Conservation (phyloP, 805 yeast genomes). For the Pichia nanzhaoensis region DNA sequence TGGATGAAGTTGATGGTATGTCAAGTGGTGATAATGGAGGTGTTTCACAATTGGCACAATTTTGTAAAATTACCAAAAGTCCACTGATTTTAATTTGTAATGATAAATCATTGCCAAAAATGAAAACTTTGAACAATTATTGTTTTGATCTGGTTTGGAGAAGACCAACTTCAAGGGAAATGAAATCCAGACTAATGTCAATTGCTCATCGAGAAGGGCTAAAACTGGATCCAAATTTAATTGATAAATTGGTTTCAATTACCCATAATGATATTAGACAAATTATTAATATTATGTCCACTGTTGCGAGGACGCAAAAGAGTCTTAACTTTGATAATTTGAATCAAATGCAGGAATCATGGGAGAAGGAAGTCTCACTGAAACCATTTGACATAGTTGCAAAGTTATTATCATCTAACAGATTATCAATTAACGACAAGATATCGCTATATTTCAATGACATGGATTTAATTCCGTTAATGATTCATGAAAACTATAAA, state of each 20-base stretch:
- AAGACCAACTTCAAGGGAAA: slow-evolving; percentile 78
- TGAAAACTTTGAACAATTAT: slow-evolving; percentile 89
- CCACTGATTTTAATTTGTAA: slow-evolving; percentile 93
- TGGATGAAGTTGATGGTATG: slow-evolving; percentile 99
- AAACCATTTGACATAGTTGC: slow-evolving; percentile 89
- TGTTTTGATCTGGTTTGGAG: slow-evolving; percentile 78
- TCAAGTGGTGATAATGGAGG: slow-evolving; percentile 99
- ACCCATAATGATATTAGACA: slow-evolving; percentile 92
- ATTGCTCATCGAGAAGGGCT: slow-evolving; percentile 83
- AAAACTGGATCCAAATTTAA: slow-evolving; percentile 68
- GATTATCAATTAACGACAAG: slow-evolving; percentile 66
- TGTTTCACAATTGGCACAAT: slow-evolving; percentile 85
- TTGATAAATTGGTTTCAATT: slow-evolving; percentile 77
- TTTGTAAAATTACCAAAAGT: slow-evolving; percentile 76
- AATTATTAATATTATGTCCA: slow-evolving; percentile 81
- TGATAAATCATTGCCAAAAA: slow-evolving; percentile 85
- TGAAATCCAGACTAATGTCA: slow-evolving; percentile 80
- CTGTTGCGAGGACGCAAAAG: slow-evolving; percentile 70
- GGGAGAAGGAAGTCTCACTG: slow-evolving; percentile 87
- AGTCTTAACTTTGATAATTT: slow-evolving; percentile 57
- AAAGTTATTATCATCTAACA: slow-evolving; percentile 53
- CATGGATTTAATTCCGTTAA: slow-evolving; percentile 87
- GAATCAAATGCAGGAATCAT: slow-evolving; percentile 53
- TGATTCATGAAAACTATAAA: slow-evolving; percentile 92
- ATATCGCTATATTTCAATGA: slow-evolving; percentile 89